A percentile compares a stretch with the other conserved stretches of the same genome.
These are phyloP conservation scores for Gymnopus androsaceus DNA, from an alignment of 1,284 basidiomycete genomes.

Conservation along the genomic window DNA sequence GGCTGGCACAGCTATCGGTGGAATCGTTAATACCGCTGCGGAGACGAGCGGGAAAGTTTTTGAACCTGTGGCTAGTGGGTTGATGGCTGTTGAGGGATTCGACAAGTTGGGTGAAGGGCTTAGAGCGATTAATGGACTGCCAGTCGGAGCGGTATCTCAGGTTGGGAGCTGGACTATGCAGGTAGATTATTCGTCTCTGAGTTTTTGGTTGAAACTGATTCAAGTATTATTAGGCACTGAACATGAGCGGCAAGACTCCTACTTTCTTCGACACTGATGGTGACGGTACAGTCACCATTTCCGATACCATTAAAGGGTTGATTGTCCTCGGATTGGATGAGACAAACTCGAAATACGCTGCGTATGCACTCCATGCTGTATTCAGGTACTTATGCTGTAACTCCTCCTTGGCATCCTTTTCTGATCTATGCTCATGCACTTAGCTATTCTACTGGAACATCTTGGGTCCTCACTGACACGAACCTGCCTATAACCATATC, in stretches of 20 bases:
- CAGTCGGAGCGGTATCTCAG: slow-evolving; percentile 24
- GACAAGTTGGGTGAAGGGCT: slow-evolving; percentile 24
- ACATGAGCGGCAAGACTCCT: slow-evolving; percentile 28
- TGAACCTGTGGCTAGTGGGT: slow-evolving; percentile 26
- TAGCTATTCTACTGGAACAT: slow-evolving; percentile 27
- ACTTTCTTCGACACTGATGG: slow-evolving; percentile 31
- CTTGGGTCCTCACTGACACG: slow-evolving; percentile 25
- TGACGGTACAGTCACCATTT: slow-evolving; percentile 26
- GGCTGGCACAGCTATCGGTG: slow-evolving; percentile 26
- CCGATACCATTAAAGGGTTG: slow-evolving; percentile 28
- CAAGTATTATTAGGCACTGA: slow-evolving; percentile 14
- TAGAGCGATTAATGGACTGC: slow-evolving; percentile 28
- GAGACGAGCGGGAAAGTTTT: slow-evolving; percentile 26
- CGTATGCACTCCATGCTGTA: slow-evolving; percentile 27
- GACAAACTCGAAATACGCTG: slow-evolving; percentile 24
- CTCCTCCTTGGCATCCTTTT: not conserved
- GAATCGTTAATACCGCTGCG: slow-evolving; percentile 24
- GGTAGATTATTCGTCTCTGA: not conserved
- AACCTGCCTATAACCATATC: slow-evolving; percentile 26
- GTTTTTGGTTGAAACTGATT: not conserved
- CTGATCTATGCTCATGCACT: not conserved
- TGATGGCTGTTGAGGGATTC: slow-evolving; percentile 28
- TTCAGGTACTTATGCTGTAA: slow-evolving; percentile 22
- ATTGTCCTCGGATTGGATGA: slow-evolving; percentile 27
- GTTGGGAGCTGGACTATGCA: slow-evolving; percentile 23